A percentile compares a stretch with the other conserved stretches of the same genome.
Conservation (phyloP, 306 rosid genomes). For the Neltuma alba region DNA sequence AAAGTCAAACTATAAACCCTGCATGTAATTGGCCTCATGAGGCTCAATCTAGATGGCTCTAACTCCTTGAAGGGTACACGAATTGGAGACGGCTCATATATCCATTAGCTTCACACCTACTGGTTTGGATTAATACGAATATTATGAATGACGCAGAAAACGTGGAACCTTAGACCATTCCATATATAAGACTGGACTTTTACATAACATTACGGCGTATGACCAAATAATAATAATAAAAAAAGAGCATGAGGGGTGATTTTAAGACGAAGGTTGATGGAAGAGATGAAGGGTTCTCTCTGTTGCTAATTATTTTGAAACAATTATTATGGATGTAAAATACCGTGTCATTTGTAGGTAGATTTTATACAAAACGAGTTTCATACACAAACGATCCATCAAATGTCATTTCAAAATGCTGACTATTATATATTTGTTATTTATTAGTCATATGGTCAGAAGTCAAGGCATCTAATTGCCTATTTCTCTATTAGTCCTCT, state of each 20-base stretch:
- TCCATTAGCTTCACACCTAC: too few relatives aligned
- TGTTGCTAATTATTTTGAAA: not conserved
- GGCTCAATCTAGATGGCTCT: slow-evolving; percentile 10
- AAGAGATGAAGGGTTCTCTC: not conserved
- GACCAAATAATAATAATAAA: not conserved
- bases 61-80: not conserved
- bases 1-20: not conserved
- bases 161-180: not conserved
- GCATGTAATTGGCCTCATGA: not conserved
- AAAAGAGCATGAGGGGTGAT: not conserved
- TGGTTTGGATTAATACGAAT: too few relatives aligned
- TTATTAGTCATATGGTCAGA: not conserved
- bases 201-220: not conserved
- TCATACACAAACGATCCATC: not conserved
- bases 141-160: too few relatives aligned
- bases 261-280: not conserved
- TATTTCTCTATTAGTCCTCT: not conserved
- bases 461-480: not conserved
- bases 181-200: not conserved
- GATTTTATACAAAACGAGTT: not conserved
- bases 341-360: not conserved
- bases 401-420: not conserved
- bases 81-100: not conserved
- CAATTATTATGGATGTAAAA: too few relatives aligned
- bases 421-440: not conserved